phyloP scores from a whole-genome alignment of 345 rosid genomes.

The Euphorbia peplus region DNA sequence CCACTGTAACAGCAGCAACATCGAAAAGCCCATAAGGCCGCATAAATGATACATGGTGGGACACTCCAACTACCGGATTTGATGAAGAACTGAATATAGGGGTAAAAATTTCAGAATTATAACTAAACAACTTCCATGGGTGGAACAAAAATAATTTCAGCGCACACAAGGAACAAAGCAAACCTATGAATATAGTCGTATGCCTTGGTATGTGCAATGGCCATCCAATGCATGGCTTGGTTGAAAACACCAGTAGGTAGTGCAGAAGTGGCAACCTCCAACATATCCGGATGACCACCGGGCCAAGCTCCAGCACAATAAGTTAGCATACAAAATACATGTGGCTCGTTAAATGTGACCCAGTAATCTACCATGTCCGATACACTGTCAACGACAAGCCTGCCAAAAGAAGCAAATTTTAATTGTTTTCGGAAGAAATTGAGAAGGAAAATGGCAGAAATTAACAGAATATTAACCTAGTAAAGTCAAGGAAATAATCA shows the following conservation, averaged over 20 bases:
- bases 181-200: conserved; percentile 85
- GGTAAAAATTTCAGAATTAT: background rate
- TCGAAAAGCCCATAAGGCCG: conserved; percentile 93
- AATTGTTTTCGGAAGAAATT: background rate
- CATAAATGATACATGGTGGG: conserved; percentile 90
- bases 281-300: conserved; percentile 88
- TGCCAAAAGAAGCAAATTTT: conserved; percentile 26
- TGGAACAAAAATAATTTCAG: background rate
- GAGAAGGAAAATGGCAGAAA: conserved; percentile 8
- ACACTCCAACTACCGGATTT: conserved; percentile 61
- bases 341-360: conserved; percentile 94
- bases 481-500: conserved; percentile 77
- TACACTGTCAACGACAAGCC: conserved; percentile 82
- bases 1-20: conserved; percentile 66
- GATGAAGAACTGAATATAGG: conserved; percentile 27
- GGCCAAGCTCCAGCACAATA: conserved; percentile 98
- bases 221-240: conserved; percentile 82
- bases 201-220: conserved; percentile 76
- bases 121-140: background rate
- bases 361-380: conserved; percentile 82
- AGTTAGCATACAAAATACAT: conserved; percentile 86
- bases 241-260: conserved; percentile 83
- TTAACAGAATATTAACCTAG: conserved; percentile 46
- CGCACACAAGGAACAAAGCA: background rate
- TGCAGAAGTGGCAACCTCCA: conserved; percentile 86